Evolutionary conservation across 331 rosid genomes (phyloP), one percentile per base, ranked within the genome.

Genomic region (Malus hybrid): DNA sequence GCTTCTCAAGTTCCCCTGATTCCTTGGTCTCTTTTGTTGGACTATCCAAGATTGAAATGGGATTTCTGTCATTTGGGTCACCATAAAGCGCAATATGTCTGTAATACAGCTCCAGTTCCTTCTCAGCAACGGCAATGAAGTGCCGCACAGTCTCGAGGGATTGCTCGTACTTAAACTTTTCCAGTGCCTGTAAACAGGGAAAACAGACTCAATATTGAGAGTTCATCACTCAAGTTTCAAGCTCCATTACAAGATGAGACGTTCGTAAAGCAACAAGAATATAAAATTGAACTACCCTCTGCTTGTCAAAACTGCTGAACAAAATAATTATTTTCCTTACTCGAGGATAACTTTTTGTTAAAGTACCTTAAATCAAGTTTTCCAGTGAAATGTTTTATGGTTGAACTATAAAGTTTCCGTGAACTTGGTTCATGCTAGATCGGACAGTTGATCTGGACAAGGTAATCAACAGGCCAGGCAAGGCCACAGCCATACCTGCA

Each of bases 131-230:
- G 15, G 89, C 89, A 55, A 92, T 92, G 85, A 92, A 92, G 70
- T 87, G 91, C 53, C 83, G 83, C 9, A 94, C 96, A 6, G 93
- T 87, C 76, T 94, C 97, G 0, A 94, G 96, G 18, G 96, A 92
- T 73, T 90, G 96, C 88, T 92, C 97, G 55, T 91, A 92, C 87
- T 89, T 94, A 11, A 96, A 87, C 80, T 90, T 94, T 81, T 94
- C 99, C 18, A 92, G 88, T 71, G 99, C 99, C 99, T 94, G 89
- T 12, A 30, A 50, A 68, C 44, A 75, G 57, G 29, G 56, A 36
- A 46, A 80, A 28, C 61, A 33, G n/a, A 70, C 7, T 46, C 29
- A 64, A 61, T 64, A 34, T 66, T 30, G 29, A 34, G n/a, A 15
- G 52, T 67, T 39, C 68, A 72, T 12, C 50, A 22, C 28, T 10